Percentiles rank a stretch among this genome's conserved stretches.
phyloP scores from a whole-genome alignment of 257 asterid species.

The Jasminum sambac region DNA sequence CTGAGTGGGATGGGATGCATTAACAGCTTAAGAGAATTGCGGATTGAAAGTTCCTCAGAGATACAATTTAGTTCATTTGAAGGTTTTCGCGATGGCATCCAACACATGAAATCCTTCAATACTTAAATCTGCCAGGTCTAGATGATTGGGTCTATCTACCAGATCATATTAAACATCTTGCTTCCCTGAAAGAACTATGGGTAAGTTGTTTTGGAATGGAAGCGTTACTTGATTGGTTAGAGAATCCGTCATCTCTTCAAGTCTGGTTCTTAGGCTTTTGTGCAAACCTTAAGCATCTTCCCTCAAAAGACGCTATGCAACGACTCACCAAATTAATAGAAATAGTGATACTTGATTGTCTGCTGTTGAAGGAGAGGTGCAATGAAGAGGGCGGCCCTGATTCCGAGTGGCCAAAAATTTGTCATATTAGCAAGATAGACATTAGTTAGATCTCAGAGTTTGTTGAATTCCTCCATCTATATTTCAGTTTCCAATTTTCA shows the following conservation, averaged over 20 bases:
- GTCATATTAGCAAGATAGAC: no score
- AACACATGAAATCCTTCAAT: not conserved
- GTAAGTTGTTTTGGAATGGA: not conserved
- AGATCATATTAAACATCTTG: slow-evolving; percentile 13
- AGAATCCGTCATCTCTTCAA: slow-evolving; percentile 18
- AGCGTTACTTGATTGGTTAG: slow-evolving; percentile 31
- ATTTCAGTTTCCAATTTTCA: no score
- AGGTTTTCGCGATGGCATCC: slow-evolving; percentile 5
- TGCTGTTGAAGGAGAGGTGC: not conserved
- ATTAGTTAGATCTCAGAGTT: no score
- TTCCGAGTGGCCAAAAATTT: no score
- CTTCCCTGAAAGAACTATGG: not conserved
- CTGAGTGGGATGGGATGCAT: not conserved
- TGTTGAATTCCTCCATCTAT: no score
- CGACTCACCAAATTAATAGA: not conserved
- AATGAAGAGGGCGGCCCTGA: no score
- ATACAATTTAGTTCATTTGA: slow-evolving; percentile 4
- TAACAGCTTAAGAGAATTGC: not conserved
- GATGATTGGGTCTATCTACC: slow-evolving; percentile 21
- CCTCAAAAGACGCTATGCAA: no score
- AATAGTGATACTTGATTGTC: not conserved
- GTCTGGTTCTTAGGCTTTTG: accelerated
- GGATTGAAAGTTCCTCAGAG: slow-evolving; percentile 3
- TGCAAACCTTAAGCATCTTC: slow-evolving; percentile 11
- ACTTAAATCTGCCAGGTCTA: accelerated